Base-by-base conservation (phyloP, 129 eudicot species). In the Chrysanthemum lavandulifolium region DNA sequence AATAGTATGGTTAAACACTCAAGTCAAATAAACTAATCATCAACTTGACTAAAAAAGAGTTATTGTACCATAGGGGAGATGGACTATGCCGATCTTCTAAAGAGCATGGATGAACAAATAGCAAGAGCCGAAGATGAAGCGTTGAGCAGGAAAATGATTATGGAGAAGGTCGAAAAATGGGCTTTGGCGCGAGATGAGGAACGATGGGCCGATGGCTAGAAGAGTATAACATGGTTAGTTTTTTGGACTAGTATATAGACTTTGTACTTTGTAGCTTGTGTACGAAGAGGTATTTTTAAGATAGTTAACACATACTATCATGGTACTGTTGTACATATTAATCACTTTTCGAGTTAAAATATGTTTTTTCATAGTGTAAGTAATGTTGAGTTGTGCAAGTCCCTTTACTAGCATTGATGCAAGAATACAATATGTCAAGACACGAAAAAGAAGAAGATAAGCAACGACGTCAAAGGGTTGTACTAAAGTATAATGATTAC, bases 101-200 rank as follows among this genome's bases (percentile, higher is more conserved):
- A 49, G 63, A 84, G 84, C 79, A 82, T 91, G 85, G 96, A 88
- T 77, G 85, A 86, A 48, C 92, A 86, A 69, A 91, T 91, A 72
- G 59, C 70, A 4, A 84, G 69, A 85, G 97, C 96, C 45, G 82
- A 79, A 77, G 97, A 88, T 25, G 96, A 88, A 84, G 90, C 96
- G 7, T 80, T 69, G 60, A 88, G 96, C 71, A 68, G 97, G 71
- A 91, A 82, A 74, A 81, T 36, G 33, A 88, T 91, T 67, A 86
- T 91, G 92, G 97, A 88, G 72, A 88, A 88, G 82, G 92, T 91
- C 11, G 97, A 91, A 43, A 91, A 91, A 75, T 91, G 97, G 97
- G 85, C 78, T 23, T 71, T 84, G 77, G 96, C 96, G 40, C 79
- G 97, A 64, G 87, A 86, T 11, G 97, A 88, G 81, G 97, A 91